Conservation (phyloP, 345 rosid genomes). For the Rhizophora mangle region DNA sequence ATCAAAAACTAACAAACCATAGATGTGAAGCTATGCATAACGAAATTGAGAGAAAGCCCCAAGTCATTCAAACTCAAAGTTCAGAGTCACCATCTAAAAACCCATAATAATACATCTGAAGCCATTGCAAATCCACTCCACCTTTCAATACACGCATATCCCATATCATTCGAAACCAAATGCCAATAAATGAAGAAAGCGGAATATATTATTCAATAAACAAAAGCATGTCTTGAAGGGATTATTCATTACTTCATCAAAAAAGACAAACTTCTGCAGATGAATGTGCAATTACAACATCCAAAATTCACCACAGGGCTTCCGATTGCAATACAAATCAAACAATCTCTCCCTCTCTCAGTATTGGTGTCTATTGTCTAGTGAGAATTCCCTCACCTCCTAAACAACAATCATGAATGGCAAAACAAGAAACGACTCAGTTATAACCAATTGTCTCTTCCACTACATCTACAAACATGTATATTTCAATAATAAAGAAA, state of each 20-base stretch:
- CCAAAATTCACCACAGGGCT: not conserved
- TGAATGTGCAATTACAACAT: conserved; percentile 12
- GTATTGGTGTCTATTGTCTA: not conserved
- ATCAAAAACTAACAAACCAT: too few relatives aligned
- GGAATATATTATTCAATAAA: not conserved
- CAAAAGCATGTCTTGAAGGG: not conserved
- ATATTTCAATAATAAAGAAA: too few relatives aligned
- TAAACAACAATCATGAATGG: too few relatives aligned
- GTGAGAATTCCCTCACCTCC: conserved; percentile 2
- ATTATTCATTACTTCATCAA: conserved; percentile 5
- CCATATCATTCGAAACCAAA: not conserved
- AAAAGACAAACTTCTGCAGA: not conserved
- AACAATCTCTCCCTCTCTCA: not conserved
- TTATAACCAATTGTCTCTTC: too few relatives aligned
- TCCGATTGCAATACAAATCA: not conserved
- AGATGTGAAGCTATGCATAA: too few relatives aligned
- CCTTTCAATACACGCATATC: not conserved
- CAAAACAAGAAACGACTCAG: too few relatives aligned
- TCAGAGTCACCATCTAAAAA: not conserved
- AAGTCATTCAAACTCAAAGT: not conserved
- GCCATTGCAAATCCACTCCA: not conserved
- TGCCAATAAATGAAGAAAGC: not conserved
- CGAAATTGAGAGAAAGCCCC: too few relatives aligned
- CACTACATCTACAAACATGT: too few relatives aligned
- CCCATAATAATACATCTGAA: not conserved